Percentiles rank a stretch among this genome's conserved stretches.
These are phyloP conservation scores for Alternaria consortialis DNA, from an alignment of 2,329 filamentous ascomycete genomes.

Conservation along the genomic window DNA sequence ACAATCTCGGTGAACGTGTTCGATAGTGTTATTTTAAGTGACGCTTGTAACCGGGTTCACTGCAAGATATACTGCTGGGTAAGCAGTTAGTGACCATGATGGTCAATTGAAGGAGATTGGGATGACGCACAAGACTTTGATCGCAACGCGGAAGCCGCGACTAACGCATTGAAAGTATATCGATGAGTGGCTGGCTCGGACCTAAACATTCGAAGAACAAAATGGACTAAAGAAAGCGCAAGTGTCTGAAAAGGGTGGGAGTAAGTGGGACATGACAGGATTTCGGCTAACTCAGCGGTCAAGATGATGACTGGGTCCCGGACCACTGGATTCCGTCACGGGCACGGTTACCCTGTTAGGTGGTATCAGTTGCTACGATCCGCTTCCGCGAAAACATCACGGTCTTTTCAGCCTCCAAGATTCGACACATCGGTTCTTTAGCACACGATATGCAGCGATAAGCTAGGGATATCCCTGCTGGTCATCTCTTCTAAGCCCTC, in stretches of 20 bases:
- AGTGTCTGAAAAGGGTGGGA: conserved; percentile 18
- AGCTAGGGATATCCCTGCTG: conserved; percentile 15
- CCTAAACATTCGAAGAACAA: conserved; percentile 10
- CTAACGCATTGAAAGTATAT: neutral
- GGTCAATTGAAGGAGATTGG: neutral
- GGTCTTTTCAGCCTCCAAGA: conserved; percentile 16
- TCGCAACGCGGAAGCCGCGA: neutral
- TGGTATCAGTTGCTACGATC: conserved; percentile 32
- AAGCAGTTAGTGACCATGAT: neutral
- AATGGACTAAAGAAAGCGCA: conserved; percentile 24
- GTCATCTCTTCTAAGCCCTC: neutral
- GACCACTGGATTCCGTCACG: conserved; percentile 19
- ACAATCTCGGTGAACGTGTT: neutral
- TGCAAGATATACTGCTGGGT: neutral
- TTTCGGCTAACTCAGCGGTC: conserved; percentile 19
- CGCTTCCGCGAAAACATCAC: conserved; percentile 45
- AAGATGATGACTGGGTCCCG: conserved; percentile 16
- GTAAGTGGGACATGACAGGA: conserved; percentile 22
- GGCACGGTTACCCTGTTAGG: conserved; percentile 18
- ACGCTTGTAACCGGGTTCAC: neutral
- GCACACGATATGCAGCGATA: conserved; percentile 19
- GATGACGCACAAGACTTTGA: neutral
- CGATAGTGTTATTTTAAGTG: neutral
- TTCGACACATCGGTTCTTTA: conserved; percentile 29
- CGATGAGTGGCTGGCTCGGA: conserved; percentile 7